Evolutionary conservation across 2,329 filamentous ascomycete species (phyloP).

Genomic region (Aspergillus spinulosporus): DNA sequence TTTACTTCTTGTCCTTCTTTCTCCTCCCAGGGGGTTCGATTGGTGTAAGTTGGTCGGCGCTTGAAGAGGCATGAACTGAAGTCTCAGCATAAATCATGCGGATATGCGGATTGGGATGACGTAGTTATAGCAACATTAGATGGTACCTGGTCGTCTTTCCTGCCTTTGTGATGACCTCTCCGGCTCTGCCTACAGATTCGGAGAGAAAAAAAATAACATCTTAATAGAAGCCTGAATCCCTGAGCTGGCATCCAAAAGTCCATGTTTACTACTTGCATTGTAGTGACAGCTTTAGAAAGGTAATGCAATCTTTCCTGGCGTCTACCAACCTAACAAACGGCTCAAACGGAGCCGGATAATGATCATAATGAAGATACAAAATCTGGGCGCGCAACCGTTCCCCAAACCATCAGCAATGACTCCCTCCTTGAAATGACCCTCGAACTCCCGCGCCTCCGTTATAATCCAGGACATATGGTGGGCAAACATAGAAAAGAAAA

Average conservation of each 20-base stretch:
- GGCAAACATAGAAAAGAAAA: constrained; percentile 11
- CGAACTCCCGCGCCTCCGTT: constrained; percentile 19
- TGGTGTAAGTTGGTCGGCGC: background rate
- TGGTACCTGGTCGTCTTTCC: background rate
- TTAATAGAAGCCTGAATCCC: background rate
- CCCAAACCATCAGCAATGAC: constrained; percentile 11
- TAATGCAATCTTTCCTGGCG: background rate
- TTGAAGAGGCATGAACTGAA: background rate
- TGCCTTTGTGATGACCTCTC: too few relatives aligned
- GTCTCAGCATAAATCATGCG: too few relatives aligned
- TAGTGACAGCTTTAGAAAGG: background rate
- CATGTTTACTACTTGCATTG: background rate
- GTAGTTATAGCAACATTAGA: constrained; percentile 8
- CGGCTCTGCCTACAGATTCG: too few relatives aligned
- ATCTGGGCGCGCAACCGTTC: background rate
- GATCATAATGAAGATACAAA: constrained; percentile 3
- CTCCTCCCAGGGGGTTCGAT: background rate
- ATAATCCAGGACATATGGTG: constrained; percentile 6
- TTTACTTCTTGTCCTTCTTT: constrained; percentile 1
- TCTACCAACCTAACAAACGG: background rate
- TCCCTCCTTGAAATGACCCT: constrained; percentile 17
- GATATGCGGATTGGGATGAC: background rate
- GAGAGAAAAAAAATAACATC: too few relatives aligned
- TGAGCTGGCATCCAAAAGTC: background rate
- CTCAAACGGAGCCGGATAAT: background rate